Evolutionary conservation across 768 basidiomycete species (phyloP).

Genomic region (Boletus rubescentipes): DNA sequence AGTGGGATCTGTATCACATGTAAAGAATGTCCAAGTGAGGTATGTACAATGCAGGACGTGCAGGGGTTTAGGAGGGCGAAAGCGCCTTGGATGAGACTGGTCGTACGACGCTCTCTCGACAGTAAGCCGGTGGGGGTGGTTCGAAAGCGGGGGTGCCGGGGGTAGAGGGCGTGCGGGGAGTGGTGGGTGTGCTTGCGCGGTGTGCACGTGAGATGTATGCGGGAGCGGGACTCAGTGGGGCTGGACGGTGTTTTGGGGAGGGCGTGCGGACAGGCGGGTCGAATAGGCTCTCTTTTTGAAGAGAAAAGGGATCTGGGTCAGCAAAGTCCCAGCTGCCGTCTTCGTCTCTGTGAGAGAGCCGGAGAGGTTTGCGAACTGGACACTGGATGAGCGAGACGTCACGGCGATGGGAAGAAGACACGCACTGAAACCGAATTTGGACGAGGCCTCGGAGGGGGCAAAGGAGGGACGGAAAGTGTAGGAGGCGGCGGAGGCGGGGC

Average conservation of each 20-base stretch:
- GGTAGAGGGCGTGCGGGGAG: conserved; percentile 15
- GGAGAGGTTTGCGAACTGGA: conserved; percentile 27
- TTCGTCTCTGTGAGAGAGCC: conserved; percentile 16
- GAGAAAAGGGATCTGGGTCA: conserved; percentile 24
- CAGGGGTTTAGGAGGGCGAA: not conserved
- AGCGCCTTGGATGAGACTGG: not conserved
- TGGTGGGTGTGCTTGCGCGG: conserved; percentile 19
- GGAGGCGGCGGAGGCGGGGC: conserved; percentile 3
- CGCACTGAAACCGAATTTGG: conserved; percentile 31
- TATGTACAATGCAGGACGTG: conserved; percentile 1
- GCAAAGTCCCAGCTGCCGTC: conserved; percentile 33
- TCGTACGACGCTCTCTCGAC: conserved; percentile 12
- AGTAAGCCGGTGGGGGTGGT: conserved; percentile 29
- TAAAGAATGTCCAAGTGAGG: not conserved
- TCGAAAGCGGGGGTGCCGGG: conserved; percentile 16
- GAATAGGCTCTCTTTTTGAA: not conserved
- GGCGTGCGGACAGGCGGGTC: not conserved
- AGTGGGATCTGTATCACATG: not conserved
- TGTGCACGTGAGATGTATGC: conserved; percentile 9
- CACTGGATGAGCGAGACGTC: not conserved
- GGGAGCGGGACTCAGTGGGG: conserved; percentile 10
- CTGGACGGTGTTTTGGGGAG: conserved; percentile 13
- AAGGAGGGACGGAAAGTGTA: conserved; percentile 23
- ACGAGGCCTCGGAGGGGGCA: conserved; percentile 25
- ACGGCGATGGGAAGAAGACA: not conserved